Evolutionary conservation across 805 yeast species (phyloP), one percentile per base, ranked within the genome.

Genomic region (Metschnikowia orientalis): DNA sequence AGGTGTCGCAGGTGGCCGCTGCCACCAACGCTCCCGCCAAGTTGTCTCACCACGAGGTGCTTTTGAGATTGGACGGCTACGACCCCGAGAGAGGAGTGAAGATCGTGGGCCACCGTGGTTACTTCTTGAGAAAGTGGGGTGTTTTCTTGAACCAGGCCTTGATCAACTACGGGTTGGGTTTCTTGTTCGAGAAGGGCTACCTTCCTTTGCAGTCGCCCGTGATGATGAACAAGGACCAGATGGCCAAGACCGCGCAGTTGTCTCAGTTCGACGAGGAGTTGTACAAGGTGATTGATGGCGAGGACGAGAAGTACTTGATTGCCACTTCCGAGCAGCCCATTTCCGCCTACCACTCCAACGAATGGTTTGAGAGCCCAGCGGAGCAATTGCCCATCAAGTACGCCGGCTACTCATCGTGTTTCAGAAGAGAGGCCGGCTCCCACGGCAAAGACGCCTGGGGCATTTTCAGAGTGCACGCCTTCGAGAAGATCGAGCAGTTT

Each of bases 401-500:
- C 56, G 98, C 96, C 30, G 98, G 98, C 54, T 92, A 83, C 73
- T 88, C 97, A 22, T 84, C 97, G 28, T 92, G 98, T 79, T 92
- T 92, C 81, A 81, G 98, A 68, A 85, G 98, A 71, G 98, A 92
- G 71, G 98, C 98, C 38, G 98, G 98, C 49, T 81, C 96, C 47
- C 97, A 90, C 56, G 98, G 98, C 63, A 90, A 90, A 63, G 98
- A 92, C 57, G 98, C 98, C 30, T 92, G 98, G 98, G 98, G 98
- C 68, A 88, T 92, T 47, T 92, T 92, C 80, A 83, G 98, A 69
- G 97, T 92, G 39, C 98, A 92, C 59, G 95, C 95, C 42, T 92
- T 92, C 57, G 98, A 92, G 71, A 92, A 92, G 70, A 87, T 92
- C 54, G 98, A 92, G 71, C 98, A 92, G 69, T 92, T 92, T 58